phyloP scores from a whole-genome alignment of 129 eudicot genomes.

The Calendula officinalis region DNA sequence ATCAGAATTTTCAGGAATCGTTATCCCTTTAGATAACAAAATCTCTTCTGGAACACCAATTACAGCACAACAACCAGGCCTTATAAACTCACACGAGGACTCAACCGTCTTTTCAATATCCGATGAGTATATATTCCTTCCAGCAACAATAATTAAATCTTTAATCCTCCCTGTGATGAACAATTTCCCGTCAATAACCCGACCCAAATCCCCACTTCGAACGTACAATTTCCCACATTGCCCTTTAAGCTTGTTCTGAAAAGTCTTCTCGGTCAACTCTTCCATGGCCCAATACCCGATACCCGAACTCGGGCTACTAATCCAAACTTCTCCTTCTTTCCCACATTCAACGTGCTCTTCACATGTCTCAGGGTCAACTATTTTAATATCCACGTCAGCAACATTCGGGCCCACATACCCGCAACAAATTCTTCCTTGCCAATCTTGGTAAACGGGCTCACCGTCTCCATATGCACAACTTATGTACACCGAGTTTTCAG shows the following conservation, averaged over 20 bases:
- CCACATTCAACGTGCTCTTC: conserved; percentile 37
- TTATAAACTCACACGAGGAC: conserved; percentile 37
- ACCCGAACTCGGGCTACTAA: conserved; percentile 48
- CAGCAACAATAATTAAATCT: conserved; percentile 44
- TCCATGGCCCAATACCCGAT: conserved; percentile 51
- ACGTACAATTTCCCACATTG: conserved; percentile 30
- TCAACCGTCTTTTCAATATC: conserved; percentile 54
- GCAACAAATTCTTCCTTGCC: conserved; percentile 52
- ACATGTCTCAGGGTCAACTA: conserved; percentile 42
- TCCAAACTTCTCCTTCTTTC: conserved; percentile 53
- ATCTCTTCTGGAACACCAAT: conserved; percentile 44
- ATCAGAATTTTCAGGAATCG: conserved; percentile 29
- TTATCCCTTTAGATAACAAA: conserved; percentile 34
- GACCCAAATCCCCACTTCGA: conserved; percentile 47
- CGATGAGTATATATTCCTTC: conserved; percentile 47
- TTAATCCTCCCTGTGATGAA: conserved; percentile 52
- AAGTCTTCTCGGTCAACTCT: conserved; percentile 40
- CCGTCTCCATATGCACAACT: conserved; percentile 41
- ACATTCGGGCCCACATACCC: conserved; percentile 35
- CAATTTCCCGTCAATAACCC: conserved; percentile 33
- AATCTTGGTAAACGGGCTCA: conserved; percentile 39
- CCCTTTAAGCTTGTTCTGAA: conserved; percentile 28
- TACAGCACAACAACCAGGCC: conserved; percentile 53
- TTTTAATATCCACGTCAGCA: conserved; percentile 38
- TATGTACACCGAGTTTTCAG: conserved; percentile 45